Evolutionary conservation across 306 rosid genomes (phyloP), one percentile per base, ranked within the genome.

Genomic region (Erythrophleum fordii): DNA sequence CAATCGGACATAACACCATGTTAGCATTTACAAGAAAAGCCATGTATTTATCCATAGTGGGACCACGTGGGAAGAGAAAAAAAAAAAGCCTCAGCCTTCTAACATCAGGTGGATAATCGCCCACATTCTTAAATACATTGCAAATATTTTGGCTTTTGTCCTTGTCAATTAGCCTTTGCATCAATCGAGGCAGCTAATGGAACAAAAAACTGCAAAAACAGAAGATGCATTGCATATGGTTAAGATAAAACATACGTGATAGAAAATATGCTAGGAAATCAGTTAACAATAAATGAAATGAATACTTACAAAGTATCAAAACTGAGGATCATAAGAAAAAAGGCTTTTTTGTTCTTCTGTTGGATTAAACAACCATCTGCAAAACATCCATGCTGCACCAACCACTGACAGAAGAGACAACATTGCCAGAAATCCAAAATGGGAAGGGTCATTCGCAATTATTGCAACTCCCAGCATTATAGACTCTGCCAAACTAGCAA

Each of bases 401-500:
- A 96, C 91, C 69, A 93, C 98, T 11, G 99, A 90, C 29, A 93
- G 81, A 75, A 96, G 97, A 60, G 98, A 96, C 68, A 96, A 66
- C 66, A 91, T 86, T 26, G 95, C 97, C 73, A 96, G 86, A 77
- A 80, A 86, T 73, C 99, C 92, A 34, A 92, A 93, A 81, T 93
- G 95, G 17, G 97, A 89, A 67, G 84, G 88, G 77, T 96, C 98
- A 35, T 96, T 93, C 69, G 95, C 98, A 45, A 96, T 68, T 72
- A 96, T 93, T 23, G 94, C 99, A 52, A 93, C 94, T 65, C 93
- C 99, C 73, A 93, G 83, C 98, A 96, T 92, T 79, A 88, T 60
- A 56, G 93, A 93, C 87, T 96, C 99, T 3, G 98, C 99, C 87
- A 96, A 83, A 85, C 99, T 96, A 72, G 99, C 99, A 8, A 96